A percentile compares a stretch with the other conserved stretches of the same genome.
Conservation (phyloP, 345 rosid species). For the Leavenworthia alabamica region DNA sequence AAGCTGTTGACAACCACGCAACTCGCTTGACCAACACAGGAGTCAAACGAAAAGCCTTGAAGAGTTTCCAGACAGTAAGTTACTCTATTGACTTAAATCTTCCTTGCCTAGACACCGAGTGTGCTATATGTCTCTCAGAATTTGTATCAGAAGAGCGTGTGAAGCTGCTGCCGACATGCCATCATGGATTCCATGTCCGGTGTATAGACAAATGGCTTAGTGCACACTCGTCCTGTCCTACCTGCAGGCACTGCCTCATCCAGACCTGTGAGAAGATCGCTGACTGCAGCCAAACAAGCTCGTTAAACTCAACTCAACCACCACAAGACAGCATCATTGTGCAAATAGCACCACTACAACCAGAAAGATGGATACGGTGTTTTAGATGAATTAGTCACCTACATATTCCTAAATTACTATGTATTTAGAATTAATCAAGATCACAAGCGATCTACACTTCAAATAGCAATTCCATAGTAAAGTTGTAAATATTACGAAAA, state of each 20-base stretch:
- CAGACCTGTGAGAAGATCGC: conserved; percentile 68
- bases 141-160: conserved; percentile 51
- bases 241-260: conserved; percentile 74
- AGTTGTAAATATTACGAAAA: conserved; percentile 32
- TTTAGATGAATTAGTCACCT: conserved; percentile 38
- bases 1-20: conserved; percentile 25
- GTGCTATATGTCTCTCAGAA: conserved; percentile 72
- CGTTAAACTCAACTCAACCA: conserved; percentile 33
- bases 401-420: too few species aligned
- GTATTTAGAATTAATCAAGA: conserved; percentile 18
- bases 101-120: conserved; percentile 52
- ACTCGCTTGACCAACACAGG: conserved; percentile 56
- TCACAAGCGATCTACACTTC: conserved; percentile 19
- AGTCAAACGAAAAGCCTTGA: conserved; percentile 60
- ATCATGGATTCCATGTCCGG: conserved; percentile 71
- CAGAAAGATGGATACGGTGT: conserved; percentile 47
- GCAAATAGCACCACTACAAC: conserved; percentile 46
- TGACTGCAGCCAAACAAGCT: conserved; percentile 42
- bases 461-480: conserved; percentile 23
- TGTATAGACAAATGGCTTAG: conserved; percentile 92
- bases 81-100: conserved; percentile 48
- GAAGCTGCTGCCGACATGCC: conserved; percentile 68
- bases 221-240: conserved; percentile 86
- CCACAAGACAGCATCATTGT: conserved; percentile 42
- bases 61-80: conserved; percentile 53